These are phyloP conservation scores for Gautieria morchelliformis DNA, from an alignment of 768 basidiomycete species.

Conservation along the genomic window DNA sequence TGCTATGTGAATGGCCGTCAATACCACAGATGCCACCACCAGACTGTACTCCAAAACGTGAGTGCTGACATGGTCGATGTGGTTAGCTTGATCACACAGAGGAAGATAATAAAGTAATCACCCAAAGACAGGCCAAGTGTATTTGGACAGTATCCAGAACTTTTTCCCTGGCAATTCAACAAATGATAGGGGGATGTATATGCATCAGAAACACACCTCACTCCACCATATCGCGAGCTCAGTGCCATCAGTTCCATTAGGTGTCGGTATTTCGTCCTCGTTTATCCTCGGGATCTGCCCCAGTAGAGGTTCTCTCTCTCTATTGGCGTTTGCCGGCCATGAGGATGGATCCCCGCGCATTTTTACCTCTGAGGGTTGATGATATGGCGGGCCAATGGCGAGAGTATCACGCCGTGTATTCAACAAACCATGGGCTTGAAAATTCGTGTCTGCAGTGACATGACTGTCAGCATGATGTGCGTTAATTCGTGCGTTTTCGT, in stretches of 20 bases:
- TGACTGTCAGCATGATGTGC: neutral
- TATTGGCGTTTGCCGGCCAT: neutral
- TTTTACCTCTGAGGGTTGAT: neutral
- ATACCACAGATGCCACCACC: conserved; percentile 3
- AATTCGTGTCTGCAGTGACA: neutral
- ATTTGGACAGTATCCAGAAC: conserved; percentile 8
- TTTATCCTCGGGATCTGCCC: conserved; percentile 3
- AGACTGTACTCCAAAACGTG: conserved; percentile 6
- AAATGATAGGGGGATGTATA: neutral
- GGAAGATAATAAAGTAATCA: neutral
- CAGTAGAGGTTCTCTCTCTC: conserved; percentile 2
- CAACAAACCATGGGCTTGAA: neutral
- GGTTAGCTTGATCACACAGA: neutral
- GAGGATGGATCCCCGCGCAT: neutral
- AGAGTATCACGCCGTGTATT: neutral
- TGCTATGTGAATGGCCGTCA: neutral
- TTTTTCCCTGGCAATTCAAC: neutral
- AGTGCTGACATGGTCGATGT: neutral
- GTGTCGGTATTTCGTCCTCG: neutral
- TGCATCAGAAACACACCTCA: neutral
- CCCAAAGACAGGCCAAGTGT: conserved; percentile 7
- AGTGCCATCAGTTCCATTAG: neutral
- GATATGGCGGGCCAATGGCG: neutral
- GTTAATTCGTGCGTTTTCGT: neutral
- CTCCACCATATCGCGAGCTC: neutral